These are phyloP conservation scores for Gilbertella persicaria DNA, from an alignment of 371 early-diverging fungal genomes.

Conservation along the genomic window DNA sequence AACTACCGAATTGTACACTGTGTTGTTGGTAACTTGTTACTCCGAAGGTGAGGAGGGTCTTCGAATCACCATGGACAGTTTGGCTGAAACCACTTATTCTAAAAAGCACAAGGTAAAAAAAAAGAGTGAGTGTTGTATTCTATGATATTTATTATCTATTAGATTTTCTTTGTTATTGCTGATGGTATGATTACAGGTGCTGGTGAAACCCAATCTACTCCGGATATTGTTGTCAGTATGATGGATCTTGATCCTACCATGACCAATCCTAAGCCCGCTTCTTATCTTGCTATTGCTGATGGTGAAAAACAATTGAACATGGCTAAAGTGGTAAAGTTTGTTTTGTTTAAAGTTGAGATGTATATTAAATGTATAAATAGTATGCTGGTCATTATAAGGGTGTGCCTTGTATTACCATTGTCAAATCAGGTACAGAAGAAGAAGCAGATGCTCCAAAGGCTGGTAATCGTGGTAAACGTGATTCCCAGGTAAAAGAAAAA, in stretches of 20 bases:
- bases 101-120: slow-evolving; percentile 52
- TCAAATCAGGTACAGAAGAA: slow-evolving; percentile 88
- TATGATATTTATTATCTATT: background rate
- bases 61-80: slow-evolving; percentile 80
- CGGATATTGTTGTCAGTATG: slow-evolving; percentile 73
- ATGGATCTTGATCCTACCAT: slow-evolving; percentile 62
- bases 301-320: slow-evolving; percentile 91
- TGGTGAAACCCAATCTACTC: slow-evolving; percentile 61
- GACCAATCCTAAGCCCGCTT: slow-evolving; percentile 54
- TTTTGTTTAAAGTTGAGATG: background rate
- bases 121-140: background rate
- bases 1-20: slow-evolving; percentile 50
- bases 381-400: slow-evolving; percentile 89
- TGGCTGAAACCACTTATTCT: slow-evolving; percentile 70
- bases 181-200: slow-evolving; percentile 54
- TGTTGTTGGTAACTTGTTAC: slow-evolving; percentile 74
- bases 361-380: slow-evolving; percentile 5
- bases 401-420: slow-evolving; percentile 89
- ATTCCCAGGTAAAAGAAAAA: slow-evolving; percentile 79
- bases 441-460: slow-evolving; percentile 76
- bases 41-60: slow-evolving; percentile 80
- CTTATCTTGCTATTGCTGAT: slow-evolving; percentile 90
- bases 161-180: slow-evolving; percentile 47
- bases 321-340: slow-evolving; percentile 75
- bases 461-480: slow-evolving; percentile 98